phyloP scores from a whole-genome alignment of 129 eudicot species.

The Deinandra increscens region DNA sequence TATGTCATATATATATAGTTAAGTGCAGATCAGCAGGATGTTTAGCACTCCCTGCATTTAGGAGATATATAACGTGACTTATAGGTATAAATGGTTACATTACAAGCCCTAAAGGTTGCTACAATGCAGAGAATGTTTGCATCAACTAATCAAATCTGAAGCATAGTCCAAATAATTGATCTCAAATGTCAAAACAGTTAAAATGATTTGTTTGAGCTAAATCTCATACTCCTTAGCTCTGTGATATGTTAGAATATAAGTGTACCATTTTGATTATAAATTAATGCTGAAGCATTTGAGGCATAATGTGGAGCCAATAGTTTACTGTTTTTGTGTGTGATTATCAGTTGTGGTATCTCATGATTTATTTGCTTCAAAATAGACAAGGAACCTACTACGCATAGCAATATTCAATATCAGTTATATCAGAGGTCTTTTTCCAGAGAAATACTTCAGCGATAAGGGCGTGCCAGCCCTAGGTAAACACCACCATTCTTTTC shows the following conservation, averaged over 20 bases:
- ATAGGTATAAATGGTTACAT: slow-evolving; percentile 13
- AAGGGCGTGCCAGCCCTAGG: slow-evolving; percentile 94
- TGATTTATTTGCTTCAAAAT: slow-evolving; percentile 22
- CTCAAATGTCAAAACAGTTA: slow-evolving; percentile 8
- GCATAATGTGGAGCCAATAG: slow-evolving; percentile 5
- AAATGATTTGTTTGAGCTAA: slow-evolving; percentile 8
- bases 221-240: not conserved
- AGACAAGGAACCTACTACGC: slow-evolving; percentile 98
- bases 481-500: slow-evolving; percentile 25
- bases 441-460: slow-evolving; percentile 92
- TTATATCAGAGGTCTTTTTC: slow-evolving; percentile 96
- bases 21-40: slow-evolving; percentile 1
- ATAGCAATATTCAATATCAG: slow-evolving; percentile 96
- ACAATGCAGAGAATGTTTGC: slow-evolving; percentile 1
- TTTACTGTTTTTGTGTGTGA: slow-evolving; percentile 10
- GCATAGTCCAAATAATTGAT: not conserved
- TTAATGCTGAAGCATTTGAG: slow-evolving; percentile 21
- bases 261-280: slow-evolving; percentile 17
- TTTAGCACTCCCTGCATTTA: slow-evolving; percentile 14
- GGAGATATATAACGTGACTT: not conserved
- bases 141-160: slow-evolving; percentile 2
- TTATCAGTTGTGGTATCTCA: slow-evolving; percentile 21
- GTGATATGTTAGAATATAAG: slow-evolving; percentile 22
- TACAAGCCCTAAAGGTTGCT: slow-evolving; percentile 7
- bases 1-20: slow-evolving; percentile 13